phyloP scores from a whole-genome alignment of 106 monocot genomes.

The Agapanthus africanus region DNA sequence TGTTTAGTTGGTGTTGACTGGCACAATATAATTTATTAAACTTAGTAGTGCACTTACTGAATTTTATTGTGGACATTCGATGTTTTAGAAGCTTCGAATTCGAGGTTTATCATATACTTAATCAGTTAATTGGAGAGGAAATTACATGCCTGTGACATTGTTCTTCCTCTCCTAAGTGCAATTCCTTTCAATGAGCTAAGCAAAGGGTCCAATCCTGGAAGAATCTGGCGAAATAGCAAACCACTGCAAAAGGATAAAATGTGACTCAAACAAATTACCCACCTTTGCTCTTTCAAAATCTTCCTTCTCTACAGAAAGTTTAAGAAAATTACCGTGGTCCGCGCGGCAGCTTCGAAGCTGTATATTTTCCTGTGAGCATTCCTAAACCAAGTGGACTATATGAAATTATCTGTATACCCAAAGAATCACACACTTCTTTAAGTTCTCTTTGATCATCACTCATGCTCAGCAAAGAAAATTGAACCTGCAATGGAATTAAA shows the following conservation, averaged over 20 bases:
- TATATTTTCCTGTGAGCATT: slow-evolving; percentile 93
- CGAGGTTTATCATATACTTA: neutral
- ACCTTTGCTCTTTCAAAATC: neutral
- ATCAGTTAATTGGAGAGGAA: neutral
- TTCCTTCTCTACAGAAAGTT: neutral
- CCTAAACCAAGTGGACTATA: slow-evolving; percentile 98
- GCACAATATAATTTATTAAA: neutral
- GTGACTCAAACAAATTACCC: neutral
- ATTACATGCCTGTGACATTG: slow-evolving; percentile 59
- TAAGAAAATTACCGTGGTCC: slow-evolving; percentile 61
- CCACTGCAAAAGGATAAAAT: slow-evolving; percentile 31
- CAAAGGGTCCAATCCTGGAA: slow-evolving; percentile 75
- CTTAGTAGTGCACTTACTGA: neutral
- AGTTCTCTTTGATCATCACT: slow-evolving; percentile 74
- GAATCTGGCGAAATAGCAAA: slow-evolving; percentile 80
- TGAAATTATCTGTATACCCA: slow-evolving; percentile 79
- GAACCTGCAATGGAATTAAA: slow-evolving; percentile 48
- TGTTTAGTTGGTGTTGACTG: neutral
- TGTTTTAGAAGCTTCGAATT: neutral
- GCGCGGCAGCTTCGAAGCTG: slow-evolving; percentile 52
- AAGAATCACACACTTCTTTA: slow-evolving; percentile 73
- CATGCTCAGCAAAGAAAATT: slow-evolving; percentile 93
- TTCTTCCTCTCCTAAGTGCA: slow-evolving; percentile 60
- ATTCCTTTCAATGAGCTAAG: slow-evolving; percentile 44
- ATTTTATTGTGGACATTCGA: neutral